phyloP scores from a whole-genome alignment of 2,329 filamentous ascomycete genomes.

The Neofusicoccum sp. region DNA sequence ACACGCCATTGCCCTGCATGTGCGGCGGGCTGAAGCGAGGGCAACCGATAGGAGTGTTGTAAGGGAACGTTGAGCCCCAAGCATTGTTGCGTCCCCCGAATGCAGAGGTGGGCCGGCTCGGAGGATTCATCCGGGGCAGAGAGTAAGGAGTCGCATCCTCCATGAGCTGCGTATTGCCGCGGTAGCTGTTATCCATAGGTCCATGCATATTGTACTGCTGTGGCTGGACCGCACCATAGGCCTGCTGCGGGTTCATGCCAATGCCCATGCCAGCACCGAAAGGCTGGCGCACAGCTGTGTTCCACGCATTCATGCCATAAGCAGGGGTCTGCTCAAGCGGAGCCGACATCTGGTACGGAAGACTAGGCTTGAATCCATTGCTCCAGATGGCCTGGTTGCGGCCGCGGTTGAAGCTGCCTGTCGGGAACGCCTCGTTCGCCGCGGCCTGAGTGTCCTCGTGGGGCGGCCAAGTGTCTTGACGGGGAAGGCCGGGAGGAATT shows the following conservation, averaged over 20 bases:
- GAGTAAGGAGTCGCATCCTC: conserved; percentile 38
- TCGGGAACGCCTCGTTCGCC: conserved; percentile 54
- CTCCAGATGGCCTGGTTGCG: conserved; percentile 56
- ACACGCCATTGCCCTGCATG: conserved; percentile 19
- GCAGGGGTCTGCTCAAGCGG: not conserved
- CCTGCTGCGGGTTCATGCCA: not conserved
- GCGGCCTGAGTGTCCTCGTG: conserved; percentile 59
- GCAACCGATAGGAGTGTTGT: conserved; percentile 4
- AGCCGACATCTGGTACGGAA: conserved; percentile 1
- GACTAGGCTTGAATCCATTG: conserved; percentile 21
- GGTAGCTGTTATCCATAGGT: conserved; percentile 22
- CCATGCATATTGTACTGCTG: conserved; percentile 7
- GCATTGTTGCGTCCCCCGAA: conserved; percentile 31
- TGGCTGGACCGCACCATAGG: conserved; percentile 1
- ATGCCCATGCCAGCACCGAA: conserved; percentile 2
- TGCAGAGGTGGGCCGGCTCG: conserved; percentile 38
- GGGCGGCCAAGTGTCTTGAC: conserved; percentile 52
- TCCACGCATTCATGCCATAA: not conserved
- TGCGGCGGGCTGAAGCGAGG: conserved; percentile 12
- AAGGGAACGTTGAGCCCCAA: conserved; percentile 23
- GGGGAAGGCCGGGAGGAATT: conserved; percentile 34
- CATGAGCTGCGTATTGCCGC: conserved; percentile 34
- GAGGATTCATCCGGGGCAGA: conserved; percentile 33
- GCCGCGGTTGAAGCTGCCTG: conserved; percentile 47
- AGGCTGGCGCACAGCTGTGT: conserved; percentile 2